A percentile compares a stretch with the other conserved stretches of the same genome.
Evolutionary conservation across 2,329 filamentous ascomycete genomes (phyloP).

Genomic region (Elsinoe batatas): DNA sequence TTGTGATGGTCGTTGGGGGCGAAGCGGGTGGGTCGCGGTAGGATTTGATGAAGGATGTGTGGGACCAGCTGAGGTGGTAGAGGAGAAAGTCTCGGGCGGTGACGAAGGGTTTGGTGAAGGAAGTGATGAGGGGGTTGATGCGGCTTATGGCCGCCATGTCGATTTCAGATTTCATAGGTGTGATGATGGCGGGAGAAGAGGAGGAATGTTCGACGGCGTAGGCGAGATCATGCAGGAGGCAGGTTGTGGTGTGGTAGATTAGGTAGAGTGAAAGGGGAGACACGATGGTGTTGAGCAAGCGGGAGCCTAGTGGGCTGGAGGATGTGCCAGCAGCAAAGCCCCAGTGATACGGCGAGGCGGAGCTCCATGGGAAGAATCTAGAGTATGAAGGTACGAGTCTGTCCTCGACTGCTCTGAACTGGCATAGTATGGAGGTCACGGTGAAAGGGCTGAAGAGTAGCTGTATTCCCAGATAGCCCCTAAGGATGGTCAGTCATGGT

Average conservation of each 20-base stretch:
- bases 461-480: slow-evolving; percentile 1
- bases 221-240: not conserved
- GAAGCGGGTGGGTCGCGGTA: not conserved
- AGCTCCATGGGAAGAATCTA: not conserved
- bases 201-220: not conserved
- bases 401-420: not conserved
- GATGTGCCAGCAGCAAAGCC: not conserved
- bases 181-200: not conserved
- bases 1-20: not conserved
- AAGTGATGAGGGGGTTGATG: not conserved
- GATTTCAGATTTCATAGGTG: not conserved
- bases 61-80: not conserved
- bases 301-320: not conserved
- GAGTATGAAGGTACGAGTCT: not conserved
- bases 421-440: not conserved
- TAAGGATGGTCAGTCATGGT: not conserved
- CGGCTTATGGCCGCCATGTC: not conserved
- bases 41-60: not conserved
- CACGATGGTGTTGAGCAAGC: not conserved
- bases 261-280: slow-evolving; percentile 5
- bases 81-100: not conserved
- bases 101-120: not conserved
- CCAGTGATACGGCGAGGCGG: not conserved
- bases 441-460: slow-evolving; percentile 8
- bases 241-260: not conserved